phyloP scores from a whole-genome alignment of 441 rosid genomes.

The Viola pubescens region DNA sequence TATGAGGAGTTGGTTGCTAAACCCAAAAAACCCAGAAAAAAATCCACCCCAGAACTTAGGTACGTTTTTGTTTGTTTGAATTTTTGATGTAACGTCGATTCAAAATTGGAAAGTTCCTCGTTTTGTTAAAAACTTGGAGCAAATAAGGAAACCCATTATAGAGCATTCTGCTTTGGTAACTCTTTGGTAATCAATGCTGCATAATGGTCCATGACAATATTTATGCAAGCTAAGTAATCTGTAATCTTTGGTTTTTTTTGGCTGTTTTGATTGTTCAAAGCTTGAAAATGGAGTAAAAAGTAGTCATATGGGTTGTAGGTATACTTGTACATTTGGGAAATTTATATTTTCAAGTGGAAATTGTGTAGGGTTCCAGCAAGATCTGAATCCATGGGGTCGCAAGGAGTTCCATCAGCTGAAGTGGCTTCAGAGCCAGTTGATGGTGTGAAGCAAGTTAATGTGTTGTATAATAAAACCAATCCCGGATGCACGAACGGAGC shows the following conservation, averaged over 20 bases:
- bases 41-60: conserved; percentile 22
- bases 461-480: conserved; percentile 35
- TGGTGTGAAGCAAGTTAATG: conserved; percentile 37
- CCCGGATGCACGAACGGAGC: conserved; percentile 29
- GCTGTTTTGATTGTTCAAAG: background rate
- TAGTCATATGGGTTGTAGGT: too few species aligned
- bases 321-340: too few species aligned
- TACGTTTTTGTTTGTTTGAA: conserved; percentile 14
- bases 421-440: conserved; percentile 21
- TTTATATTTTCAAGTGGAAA: conserved; percentile 5
- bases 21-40: conserved; percentile 25
- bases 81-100: background rate
- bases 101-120: background rate
- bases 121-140: background rate
- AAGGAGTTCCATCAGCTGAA: conserved; percentile 24
- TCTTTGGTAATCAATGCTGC: too few species aligned
- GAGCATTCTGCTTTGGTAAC: too few species aligned
- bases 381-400: conserved; percentile 19
- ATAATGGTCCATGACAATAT: too few species aligned
- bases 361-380: conserved; percentile 34
- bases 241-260: too few species aligned
- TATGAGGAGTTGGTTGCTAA: conserved; percentile 45
- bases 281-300: too few species aligned
- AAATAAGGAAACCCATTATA: too few species aligned
- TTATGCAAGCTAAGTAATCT: too few species aligned